Conservation (phyloP, 225 moss, liverwort and hornwort species). For the Climacium dendroides region DNA sequence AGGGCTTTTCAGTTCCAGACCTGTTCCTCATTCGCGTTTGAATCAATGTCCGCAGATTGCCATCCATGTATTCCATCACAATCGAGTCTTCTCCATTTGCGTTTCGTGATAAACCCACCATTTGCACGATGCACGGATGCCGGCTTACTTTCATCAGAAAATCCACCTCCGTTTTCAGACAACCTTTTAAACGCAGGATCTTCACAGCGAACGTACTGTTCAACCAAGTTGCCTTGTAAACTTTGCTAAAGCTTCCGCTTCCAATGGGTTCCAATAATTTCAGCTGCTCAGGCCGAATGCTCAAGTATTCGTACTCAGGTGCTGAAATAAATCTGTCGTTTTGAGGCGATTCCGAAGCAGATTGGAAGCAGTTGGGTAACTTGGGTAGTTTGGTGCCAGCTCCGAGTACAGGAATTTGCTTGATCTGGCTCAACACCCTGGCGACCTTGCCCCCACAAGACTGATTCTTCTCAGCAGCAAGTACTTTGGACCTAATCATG, state of each 20-base stretch:
- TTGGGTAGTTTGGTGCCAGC: background rate
- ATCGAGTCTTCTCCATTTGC: background rate
- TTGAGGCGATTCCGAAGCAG: background rate
- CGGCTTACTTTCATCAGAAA: background rate
- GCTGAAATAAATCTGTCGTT: background rate
- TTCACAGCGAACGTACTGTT: background rate
- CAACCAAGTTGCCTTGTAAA: background rate
- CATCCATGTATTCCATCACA: constrained; percentile 9
- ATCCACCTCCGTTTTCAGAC: background rate
- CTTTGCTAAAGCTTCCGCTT: background rate
- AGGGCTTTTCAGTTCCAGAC: background rate
- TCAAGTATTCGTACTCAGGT: background rate
- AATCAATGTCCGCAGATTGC: background rate
- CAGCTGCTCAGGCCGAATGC: background rate
- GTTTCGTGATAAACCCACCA: background rate
- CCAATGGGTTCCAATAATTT: background rate
- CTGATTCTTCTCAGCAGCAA: background rate
- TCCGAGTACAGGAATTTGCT: background rate
- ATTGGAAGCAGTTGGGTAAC: background rate
- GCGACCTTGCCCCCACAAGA: background rate
- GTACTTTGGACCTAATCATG: background rate
- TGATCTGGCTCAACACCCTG: background rate
- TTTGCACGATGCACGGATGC: constrained; percentile 6
- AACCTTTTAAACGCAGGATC: background rate
- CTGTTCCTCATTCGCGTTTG: background rate